Evolutionary conservation across 2,329 filamentous ascomycete genomes (phyloP).

Genomic region (Colletotrichum sp.): DNA sequence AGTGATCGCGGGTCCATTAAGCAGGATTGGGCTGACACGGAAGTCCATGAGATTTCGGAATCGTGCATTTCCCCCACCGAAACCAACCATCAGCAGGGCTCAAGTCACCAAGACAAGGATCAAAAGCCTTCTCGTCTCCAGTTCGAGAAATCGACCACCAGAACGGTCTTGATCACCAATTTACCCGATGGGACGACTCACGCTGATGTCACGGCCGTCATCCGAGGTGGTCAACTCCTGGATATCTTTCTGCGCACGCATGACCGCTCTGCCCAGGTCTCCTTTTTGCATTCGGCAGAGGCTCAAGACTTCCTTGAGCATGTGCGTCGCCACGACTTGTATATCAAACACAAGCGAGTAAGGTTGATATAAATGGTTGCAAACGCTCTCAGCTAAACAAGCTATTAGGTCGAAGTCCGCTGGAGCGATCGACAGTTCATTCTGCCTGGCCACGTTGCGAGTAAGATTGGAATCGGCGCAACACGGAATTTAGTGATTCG

Average conservation of each 20-base stretch:
- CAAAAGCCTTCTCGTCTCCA: slow-evolving; percentile 20
- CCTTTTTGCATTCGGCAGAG: slow-evolving; percentile 69
- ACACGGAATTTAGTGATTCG: slow-evolving; percentile 77
- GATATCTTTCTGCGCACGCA: slow-evolving; percentile 68
- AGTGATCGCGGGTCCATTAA: not conserved
- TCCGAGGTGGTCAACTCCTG: slow-evolving; percentile 74
- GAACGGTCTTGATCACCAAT: slow-evolving; percentile 68
- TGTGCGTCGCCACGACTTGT: slow-evolving; percentile 68
- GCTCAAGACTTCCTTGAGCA: slow-evolving; percentile 71
- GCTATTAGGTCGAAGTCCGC: slow-evolving; percentile 64
- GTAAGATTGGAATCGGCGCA: slow-evolving; percentile 69
- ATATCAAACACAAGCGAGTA: slow-evolving; percentile 72
- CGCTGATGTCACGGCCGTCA: slow-evolving; percentile 65
- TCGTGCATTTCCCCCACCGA: not conserved
- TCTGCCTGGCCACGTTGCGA: slow-evolving; percentile 65
- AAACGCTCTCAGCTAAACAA: not conserved
- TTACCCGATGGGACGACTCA: slow-evolving; percentile 68
- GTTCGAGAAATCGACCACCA: slow-evolving; percentile 44
- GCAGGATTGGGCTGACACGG: not conserved
- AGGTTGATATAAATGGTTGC: not conserved
- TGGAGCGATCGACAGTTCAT: slow-evolving; percentile 77
- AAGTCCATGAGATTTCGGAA: not conserved
- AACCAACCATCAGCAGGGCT: not conserved
- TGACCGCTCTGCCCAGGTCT: slow-evolving; percentile 68
- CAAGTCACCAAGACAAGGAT: not conserved